Base-by-base conservation (phyloP, 352 stramenopile genomes). In the Elongisporangium anandrum region DNA sequence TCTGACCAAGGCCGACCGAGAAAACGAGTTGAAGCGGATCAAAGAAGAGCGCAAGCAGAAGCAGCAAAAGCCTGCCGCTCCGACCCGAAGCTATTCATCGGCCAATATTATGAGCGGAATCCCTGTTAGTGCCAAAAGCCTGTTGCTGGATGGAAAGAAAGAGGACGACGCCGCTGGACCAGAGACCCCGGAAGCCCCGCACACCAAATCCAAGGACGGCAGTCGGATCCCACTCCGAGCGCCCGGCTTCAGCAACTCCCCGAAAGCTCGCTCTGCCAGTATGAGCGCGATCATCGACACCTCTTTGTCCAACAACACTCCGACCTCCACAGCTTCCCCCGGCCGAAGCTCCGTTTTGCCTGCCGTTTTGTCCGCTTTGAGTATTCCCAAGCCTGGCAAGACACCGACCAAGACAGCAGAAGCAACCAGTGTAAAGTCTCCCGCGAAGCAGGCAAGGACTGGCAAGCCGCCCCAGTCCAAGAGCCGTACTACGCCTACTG, bases 21-120 rank as follows among this genome's bases (percentile, higher is more conserved):
- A 90, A 59, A 92, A 92, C 34, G 82, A 92, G 50, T 34, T 88
- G 47, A 86, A 86, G 60, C 68, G 82, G 0, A 68, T 92, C 39
- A 77, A 79, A 6, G 80, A 89, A 23, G 82, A 92, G 61, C 77
- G 81, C 1, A 70, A 70, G 21, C 57, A 71, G 7, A 86, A 82
- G 47, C 72, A 86, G 17, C 79, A 75, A 15, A 77, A 77, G 53
- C 76, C 49, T 10, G 59, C 72, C n/a, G 63, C 72, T 24, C 73
- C 73, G 2, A 50, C 58, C 49, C 66, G 75, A 5, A 79, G 70
- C 34, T 66, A 66, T 21, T 68, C 72, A n/a, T 66, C 67, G 0
- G 19, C 57, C 2, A 57, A 68, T n/a, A 23, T 72, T 21, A 54
- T 73, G 21, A 67, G 61, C 19, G 63, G 63, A 4, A 23, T 65